Evolutionary conservation across 352 stramenopile species (phyloP).

Genomic region (Nothophytophthora sp.): DNA sequence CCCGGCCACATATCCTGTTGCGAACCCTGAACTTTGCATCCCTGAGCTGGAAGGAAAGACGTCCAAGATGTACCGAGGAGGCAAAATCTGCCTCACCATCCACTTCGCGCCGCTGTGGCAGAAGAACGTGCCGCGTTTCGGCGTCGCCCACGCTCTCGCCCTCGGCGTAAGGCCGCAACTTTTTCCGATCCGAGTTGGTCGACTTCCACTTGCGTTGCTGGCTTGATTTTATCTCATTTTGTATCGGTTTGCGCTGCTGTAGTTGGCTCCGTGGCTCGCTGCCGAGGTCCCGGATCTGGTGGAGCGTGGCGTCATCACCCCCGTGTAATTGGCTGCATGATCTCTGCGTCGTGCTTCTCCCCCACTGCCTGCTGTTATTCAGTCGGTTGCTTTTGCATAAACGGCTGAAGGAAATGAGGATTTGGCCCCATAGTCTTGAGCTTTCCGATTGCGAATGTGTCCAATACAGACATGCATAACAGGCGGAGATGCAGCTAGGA

Average conservation of each 20-base stretch:
- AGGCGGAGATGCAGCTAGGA: no score
- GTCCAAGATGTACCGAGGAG: conserved; percentile 90
- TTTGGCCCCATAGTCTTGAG: no score
- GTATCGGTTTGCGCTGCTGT: conserved; percentile 9
- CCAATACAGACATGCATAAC: no score
- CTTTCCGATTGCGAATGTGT: no score
- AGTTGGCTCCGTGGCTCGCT: conserved; percentile 87
- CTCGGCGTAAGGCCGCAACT: conserved; percentile 81
- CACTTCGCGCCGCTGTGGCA: conserved; percentile 91
- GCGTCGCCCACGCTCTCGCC: conserved; percentile 81
- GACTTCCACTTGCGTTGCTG: no score
- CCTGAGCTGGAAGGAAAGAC: conserved; percentile 90
- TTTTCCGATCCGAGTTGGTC: no score
- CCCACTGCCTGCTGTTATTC: neutral
- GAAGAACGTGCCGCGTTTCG: conserved; percentile 88
- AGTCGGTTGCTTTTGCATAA: neutral
- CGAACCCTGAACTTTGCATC: conserved; percentile 83
- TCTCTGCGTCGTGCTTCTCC: neutral
- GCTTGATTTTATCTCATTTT: conserved; percentile 3
- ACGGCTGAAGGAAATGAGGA: neutral
- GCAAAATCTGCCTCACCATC: conserved; percentile 89
- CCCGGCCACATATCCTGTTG: conserved; percentile 79
- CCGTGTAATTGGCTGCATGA: conserved; percentile 36
- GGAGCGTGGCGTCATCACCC: conserved; percentile 71
- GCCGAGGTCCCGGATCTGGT: conserved; percentile 87